These are phyloP conservation scores for Moesziomyces sp. DNA, from an alignment of 1,284 basidiomycete genomes.

Conservation along the genomic window DNA sequence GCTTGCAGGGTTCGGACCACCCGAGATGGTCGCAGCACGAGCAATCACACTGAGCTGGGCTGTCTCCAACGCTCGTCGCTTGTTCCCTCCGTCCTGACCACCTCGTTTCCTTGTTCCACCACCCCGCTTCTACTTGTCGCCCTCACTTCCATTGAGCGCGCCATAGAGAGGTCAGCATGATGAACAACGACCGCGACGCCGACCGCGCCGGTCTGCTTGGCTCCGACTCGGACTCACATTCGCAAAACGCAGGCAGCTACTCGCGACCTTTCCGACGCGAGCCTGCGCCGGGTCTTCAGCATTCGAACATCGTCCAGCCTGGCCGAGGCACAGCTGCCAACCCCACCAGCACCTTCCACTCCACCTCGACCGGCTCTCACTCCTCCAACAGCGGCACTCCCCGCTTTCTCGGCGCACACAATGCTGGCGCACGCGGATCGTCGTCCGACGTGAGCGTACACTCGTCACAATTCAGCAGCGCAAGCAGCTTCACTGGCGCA, in stretches of 20 bases:
- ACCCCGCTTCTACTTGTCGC: neutral
- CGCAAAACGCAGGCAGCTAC: slow-evolving; percentile 6
- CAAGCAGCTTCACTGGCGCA: slow-evolving; percentile 5
- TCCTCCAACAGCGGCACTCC: slow-evolving; percentile 18
- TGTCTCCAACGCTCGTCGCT: neutral
- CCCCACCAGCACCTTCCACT: slow-evolving; percentile 18
- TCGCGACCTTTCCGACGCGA: slow-evolving; percentile 19
- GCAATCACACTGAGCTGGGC: too few relatives aligned
- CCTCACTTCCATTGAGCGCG: too few relatives aligned
- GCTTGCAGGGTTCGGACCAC: too few relatives aligned
- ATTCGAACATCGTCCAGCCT: slow-evolving; percentile 27
- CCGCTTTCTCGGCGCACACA: slow-evolving; percentile 10
- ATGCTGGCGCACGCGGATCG: neutral
- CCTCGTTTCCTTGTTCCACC: neutral
- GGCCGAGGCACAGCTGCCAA: slow-evolving; percentile 3
- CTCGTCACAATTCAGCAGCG: slow-evolving; percentile 11
- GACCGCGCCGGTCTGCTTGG: slow-evolving; percentile 9
- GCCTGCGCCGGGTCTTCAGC: slow-evolving; percentile 13
- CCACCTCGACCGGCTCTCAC: slow-evolving; percentile 19
- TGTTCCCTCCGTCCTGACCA: neutral
- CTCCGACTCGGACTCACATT: slow-evolving; percentile 1
- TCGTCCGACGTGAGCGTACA: slow-evolving; percentile 19
- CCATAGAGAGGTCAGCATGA: slow-evolving; percentile 1
- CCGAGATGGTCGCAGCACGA: too few relatives aligned
- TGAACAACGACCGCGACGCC: slow-evolving; percentile 2